Percentiles rank a stretch among this genome's conserved stretches.
These are phyloP conservation scores for Trichoderma erinaceum DNA, from an alignment of 495 filamentous ascomycete species.

Conservation along the genomic window DNA sequence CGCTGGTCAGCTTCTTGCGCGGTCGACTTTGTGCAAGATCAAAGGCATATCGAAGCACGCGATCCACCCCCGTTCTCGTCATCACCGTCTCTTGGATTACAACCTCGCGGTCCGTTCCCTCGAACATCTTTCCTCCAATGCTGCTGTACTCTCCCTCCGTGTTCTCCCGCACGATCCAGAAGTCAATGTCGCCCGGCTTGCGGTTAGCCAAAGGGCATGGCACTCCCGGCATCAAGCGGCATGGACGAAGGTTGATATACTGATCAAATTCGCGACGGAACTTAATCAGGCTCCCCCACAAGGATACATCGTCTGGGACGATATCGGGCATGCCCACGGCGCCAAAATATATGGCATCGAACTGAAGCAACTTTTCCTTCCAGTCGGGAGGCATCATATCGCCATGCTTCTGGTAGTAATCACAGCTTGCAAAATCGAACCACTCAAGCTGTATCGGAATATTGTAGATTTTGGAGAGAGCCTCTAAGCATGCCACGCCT, in stretches of 20 bases:
- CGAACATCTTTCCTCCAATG: conserved; percentile 30
- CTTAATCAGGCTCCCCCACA: conserved; percentile 56
- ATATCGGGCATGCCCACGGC: conserved; percentile 29
- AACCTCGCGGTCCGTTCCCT: conserved; percentile 64
- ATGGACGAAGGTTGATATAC: conserved; percentile 80
- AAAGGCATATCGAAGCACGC: conserved; percentile 68
- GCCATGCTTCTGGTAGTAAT: conserved; percentile 28
- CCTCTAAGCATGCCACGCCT: conserved; percentile 26
- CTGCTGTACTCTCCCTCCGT: conserved; percentile 78
- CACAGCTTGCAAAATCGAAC: conserved; percentile 29
- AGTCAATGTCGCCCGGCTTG: conserved; percentile 66
- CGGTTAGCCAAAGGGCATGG: conserved; percentile 60
- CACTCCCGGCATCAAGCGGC: conserved; percentile 69
- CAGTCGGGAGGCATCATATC: conserved; percentile 28
- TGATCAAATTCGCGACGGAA: conserved; percentile 77
- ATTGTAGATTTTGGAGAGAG: conserved; percentile 22
- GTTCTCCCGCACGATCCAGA: conserved; percentile 79
- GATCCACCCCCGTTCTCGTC: conserved; percentile 74
- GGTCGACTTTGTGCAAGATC: conserved; percentile 68
- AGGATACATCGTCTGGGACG: conserved; percentile 28
- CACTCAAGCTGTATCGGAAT: conserved; percentile 25
- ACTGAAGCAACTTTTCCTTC: conserved; percentile 24
- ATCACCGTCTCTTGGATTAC: conserved; percentile 57
- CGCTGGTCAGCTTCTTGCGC: conserved; percentile 63
- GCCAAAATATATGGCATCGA: conserved; percentile 32